Evolutionary conservation across 1,139 yeast species (phyloP), one percentile per base, ranked within the genome.

Genomic region (Pichia sp.): DNA sequence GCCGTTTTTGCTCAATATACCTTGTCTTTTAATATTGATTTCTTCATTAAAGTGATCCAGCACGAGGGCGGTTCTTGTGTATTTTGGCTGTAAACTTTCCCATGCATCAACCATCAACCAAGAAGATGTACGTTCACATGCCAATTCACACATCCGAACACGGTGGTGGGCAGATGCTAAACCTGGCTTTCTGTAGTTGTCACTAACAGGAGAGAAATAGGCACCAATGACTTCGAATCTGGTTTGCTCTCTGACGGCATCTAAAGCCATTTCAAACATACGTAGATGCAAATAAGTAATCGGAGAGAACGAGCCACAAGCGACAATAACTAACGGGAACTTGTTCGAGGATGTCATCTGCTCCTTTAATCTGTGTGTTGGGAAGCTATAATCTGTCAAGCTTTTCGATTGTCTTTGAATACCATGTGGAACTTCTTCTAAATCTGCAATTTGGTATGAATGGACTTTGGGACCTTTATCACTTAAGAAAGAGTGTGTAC

Each of bases 31-130:
- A 53, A 90, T 81, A 66, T 94, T 93, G 56, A 93, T 85, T 63
- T 94, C 99, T 62, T 91, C 90, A 67, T 93, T 93, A 68, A 93
- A 93, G 67, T 93, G 99, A 67, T 93, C 99, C 63, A 93, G 76
- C 6, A 93, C 99, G 46, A 89, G 77, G 2, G 99, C 98, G 0
- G 99, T 93, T 57, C 99, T 76, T 24, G 96, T 90, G 66, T 94
- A 94, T 44, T 81, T 77, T 1, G 90, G 88, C 66, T 94, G 99
- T 52, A 93, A 72, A 8, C 96, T 85, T 67, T 93, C 99, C 99
- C 99, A 93, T 0, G 98, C 97, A 67, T 93, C 99, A 21, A 93
- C 99, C 98, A 93, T 94, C 42, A 94, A 75, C 98, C 99, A 93
- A 24, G 94, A 83, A 4, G 94, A 83, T 0, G 99, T 93, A 61